Percentiles rank a stretch among this genome's conserved stretches.
Evolutionary conservation across 108 stramenopile genomes (phyloP).

Genomic region (Pseudonitzschia multiseries): DNA sequence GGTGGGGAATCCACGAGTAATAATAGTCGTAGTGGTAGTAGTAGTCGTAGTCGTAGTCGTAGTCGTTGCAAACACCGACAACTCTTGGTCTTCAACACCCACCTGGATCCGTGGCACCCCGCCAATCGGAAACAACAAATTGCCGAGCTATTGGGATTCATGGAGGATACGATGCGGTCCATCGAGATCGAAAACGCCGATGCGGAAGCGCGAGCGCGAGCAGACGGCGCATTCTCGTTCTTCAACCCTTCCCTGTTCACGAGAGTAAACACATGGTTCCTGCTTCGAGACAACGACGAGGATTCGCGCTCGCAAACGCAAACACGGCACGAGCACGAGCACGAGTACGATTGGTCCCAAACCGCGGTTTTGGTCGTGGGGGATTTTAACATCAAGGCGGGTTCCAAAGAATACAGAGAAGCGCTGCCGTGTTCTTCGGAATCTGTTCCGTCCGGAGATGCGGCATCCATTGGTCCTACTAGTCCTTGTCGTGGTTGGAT

Average conservation of each 20-base stretch:
- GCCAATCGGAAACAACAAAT: slow-evolving; percentile 24
- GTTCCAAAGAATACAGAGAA: slow-evolving; percentile 13
- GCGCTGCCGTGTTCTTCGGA: not conserved
- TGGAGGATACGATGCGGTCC: slow-evolving; percentile 12
- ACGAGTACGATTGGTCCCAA: slow-evolving; percentile 6
- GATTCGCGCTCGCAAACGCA: not conserved
- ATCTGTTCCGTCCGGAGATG: not conserved
- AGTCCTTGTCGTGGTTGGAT: not conserved
- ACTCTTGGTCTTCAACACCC: slow-evolving; percentile 30
- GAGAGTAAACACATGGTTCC: too few relatives aligned
- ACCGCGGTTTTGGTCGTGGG: slow-evolving; percentile 34
- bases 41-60: too few relatives aligned
- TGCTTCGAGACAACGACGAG: not conserved
- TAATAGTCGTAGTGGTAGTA: too few relatives aligned
- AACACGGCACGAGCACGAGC: too few relatives aligned
- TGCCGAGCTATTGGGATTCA: slow-evolving; percentile 15
- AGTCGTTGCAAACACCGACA: not conserved
- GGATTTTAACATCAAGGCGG: slow-evolving; percentile 37
- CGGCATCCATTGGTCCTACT: too few relatives aligned
- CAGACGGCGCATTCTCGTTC: too few relatives aligned
- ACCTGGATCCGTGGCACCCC: slow-evolving; percentile 30
- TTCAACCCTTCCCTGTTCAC: too few relatives aligned
- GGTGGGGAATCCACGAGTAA: too few relatives aligned
- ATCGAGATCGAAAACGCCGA: too few relatives aligned
- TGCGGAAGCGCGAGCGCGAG: too few relatives aligned